Evolutionary conservation across 2,329 filamentous ascomycete genomes (phyloP).

Genomic region (Rhytidhysteron rufulum): DNA sequence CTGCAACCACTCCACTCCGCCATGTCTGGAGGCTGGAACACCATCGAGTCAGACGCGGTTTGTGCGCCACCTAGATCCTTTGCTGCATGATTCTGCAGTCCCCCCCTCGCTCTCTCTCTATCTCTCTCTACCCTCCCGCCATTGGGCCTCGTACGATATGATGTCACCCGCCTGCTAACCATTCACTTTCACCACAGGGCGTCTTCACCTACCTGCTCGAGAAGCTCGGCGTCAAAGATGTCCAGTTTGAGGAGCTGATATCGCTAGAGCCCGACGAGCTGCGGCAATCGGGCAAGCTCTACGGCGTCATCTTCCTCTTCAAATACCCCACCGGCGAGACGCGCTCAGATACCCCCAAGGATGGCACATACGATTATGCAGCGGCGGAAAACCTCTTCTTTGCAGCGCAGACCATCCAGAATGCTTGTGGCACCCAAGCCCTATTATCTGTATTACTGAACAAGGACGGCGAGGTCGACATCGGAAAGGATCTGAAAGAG

Average conservation of each 20-base stretch:
- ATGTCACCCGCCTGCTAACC: background rate
- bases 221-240: conserved; percentile 82
- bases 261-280: conserved; percentile 77
- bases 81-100: background rate
- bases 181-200: conserved; percentile 52
- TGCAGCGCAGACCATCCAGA: conserved; percentile 95
- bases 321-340: conserved; percentile 78
- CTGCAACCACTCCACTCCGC: conserved; percentile 3
- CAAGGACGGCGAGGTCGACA: conserved; percentile 65
- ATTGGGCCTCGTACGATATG: background rate
- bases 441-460: conserved; percentile 90
- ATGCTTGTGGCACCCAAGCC: conserved; percentile 95
- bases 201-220: conserved; percentile 97
- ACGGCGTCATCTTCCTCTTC: conserved; percentile 98
- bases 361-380: conserved; percentile 75
- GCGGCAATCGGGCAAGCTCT: conserved; percentile 59
- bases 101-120: background rate
- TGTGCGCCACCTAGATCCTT: conserved; percentile 27
- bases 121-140: background rate
- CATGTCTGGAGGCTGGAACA: conserved; percentile 79
- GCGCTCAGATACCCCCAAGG: conserved; percentile 64
- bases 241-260: conserved; percentile 96
- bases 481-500: conserved; percentile 66
- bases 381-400: conserved; percentile 83
- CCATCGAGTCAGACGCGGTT: conserved; percentile 96